Percentiles rank a stretch among this genome's conserved stretches.
Evolutionary conservation across 2,329 filamentous ascomycete genomes (phyloP).

Genomic region (Didymella sp.): DNA sequence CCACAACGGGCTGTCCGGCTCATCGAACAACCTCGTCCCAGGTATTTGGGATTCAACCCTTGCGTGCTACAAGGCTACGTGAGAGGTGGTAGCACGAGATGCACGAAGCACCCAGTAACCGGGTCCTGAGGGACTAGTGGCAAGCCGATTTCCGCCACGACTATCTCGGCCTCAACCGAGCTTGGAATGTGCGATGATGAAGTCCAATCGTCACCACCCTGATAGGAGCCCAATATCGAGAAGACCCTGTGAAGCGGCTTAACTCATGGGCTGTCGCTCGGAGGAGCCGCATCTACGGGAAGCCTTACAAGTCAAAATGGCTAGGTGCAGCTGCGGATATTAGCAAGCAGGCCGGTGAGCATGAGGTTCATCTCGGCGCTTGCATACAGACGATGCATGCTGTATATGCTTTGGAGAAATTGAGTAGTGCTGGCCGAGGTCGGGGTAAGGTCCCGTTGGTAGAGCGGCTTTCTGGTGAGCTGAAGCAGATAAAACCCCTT

Average conservation of each 20-base stretch:
- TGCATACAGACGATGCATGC: slow-evolving; percentile 1
- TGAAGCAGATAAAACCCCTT: slow-evolving; percentile 37
- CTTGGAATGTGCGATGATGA: slow-evolving; percentile 22
- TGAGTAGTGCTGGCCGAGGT: slow-evolving; percentile 11
- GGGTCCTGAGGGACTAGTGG: slow-evolving; percentile 34
- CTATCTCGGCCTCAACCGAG: slow-evolving; percentile 37
- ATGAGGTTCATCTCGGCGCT: neutral
- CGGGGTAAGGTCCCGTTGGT: neutral
- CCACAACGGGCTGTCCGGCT: slow-evolving; percentile 37
- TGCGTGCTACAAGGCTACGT: slow-evolving; percentile 36
- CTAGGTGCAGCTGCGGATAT: slow-evolving; percentile 5
- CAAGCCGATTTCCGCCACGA: slow-evolving; percentile 31
- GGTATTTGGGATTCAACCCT: slow-evolving; percentile 40
- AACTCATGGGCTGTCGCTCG: neutral
- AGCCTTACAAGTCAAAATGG: neutral
- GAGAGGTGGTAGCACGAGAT: slow-evolving; percentile 32
- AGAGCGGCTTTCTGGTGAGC: slow-evolving; percentile 5
- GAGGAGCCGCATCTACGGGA: slow-evolving; percentile 3
- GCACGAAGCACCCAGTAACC: slow-evolving; percentile 41
- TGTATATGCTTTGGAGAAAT: neutral
- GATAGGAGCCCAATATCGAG: neutral
- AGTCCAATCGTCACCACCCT: slow-evolving; percentile 1
- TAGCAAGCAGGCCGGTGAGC: neutral
- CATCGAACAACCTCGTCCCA: slow-evolving; percentile 32
- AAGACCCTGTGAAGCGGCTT: neutral